Evolutionary conservation across 768 basidiomycete genomes (phyloP), one percentile per base, ranked within the genome.

Genomic region (Panaeolus papilionaceus): DNA sequence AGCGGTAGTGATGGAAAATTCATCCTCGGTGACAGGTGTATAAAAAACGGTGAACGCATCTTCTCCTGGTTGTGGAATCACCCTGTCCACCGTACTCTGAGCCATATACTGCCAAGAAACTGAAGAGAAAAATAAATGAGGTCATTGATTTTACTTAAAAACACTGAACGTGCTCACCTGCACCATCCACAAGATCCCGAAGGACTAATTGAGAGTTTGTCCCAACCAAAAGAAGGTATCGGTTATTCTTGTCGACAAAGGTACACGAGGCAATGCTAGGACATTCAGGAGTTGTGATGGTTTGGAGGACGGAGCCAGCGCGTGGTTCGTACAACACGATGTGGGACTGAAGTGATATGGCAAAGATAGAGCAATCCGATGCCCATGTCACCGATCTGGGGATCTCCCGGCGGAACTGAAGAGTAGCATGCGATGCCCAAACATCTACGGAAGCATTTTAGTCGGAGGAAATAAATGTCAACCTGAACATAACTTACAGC

Each of bases 361-460:
- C 92, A 58, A 99, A 80, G 38, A 99, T 82, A 5, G 96, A 96
- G 9, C 88, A 91, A 76, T 99, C 98, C 4, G 83, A 85, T 6
- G 96, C 94, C 89, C 95, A 98, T 0, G 89, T 84, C 0, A 86
- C 81, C 69, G 89, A 83, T 64, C 82, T 83, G 38, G 95, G 93
- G 63, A 82, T 79, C 73, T 89, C 86, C n/a, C 83, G 81, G 51
- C 90, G 92, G 74, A 92, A 92, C 47, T 77, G 80, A 71, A 93
- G 85, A 1, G 89, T 86, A 2, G 94, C 91, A 62, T 92, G 89
- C 54, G 87, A 83, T n/a, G 89, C 84, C 96, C 96, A 99, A 61
- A 88, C 91, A 45, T 84, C 92, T 92, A 23, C 47, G 47, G 47
- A 23, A 23, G 70, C 26, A 63, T 71, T 38, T 51, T 40, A 6